Evolutionary conservation across 2,329 filamentous ascomycete species (phyloP), one percentile per base, ranked within the genome.

Genomic region (Fusarium compactum): DNA sequence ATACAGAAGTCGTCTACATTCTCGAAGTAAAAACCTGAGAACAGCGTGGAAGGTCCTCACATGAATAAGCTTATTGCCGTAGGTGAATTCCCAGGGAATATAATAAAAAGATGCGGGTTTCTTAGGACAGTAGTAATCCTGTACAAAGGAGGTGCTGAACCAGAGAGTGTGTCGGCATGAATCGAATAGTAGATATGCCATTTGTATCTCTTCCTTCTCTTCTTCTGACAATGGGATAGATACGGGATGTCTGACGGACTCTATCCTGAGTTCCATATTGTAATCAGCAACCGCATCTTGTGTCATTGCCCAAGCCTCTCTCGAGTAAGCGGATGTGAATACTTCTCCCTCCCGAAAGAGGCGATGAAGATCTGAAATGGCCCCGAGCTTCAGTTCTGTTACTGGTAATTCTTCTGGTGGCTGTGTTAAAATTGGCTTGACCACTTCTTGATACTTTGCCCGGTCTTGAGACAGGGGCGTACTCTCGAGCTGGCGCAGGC

Each of bases 61-160:
- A 32, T 5, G 4, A 1, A 1, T 5, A 3, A 22, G 8, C 11
- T 12, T 32, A 5, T 32, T 20, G 10, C 5, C 5, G 8, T 10
- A 7, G 25, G 10, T 4, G 3, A 16, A 32, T 48, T 32, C 12
- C 11, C 27, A 32, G 4, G 25, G 18, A 7, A 22, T 47, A 15
- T 14, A 8, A 20, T 8, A 20, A 1, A 12, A 14, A 29, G 29
- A 14, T 30, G 6, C 16, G 18, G 0, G 0, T 9, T 4, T 0
- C 6, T 22, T 1, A 3, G 12, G 11, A 20, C 2, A 14, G 46
- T 48, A 20, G 14, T 32, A 32, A 22, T 32, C 14, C n/a, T 24
- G 46, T 3, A 48, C 5, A 10, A 48, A 32, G 0, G 15, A 32
- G 1, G 5, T 48, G 18, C n/a, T 24, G 6, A 20, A 48, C 1